Conservation (phyloP, 352 stramenopile genomes). For the Globisporangium cylindrosporum region DNA sequence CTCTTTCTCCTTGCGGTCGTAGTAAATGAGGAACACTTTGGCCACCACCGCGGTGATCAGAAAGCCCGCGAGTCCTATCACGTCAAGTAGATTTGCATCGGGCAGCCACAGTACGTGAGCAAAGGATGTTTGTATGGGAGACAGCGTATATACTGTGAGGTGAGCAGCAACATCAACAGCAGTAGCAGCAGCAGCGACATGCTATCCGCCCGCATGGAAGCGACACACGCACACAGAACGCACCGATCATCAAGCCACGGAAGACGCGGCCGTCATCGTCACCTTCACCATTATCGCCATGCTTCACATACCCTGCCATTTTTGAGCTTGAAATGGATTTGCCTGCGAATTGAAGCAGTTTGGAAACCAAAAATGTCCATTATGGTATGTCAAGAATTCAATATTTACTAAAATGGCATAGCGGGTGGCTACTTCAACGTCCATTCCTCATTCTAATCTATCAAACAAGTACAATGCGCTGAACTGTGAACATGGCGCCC, state of each 20-base stretch:
- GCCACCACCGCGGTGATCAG: constrained; percentile 10
- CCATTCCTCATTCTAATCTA: neutral
- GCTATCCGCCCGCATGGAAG: neutral
- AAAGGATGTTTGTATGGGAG: neutral
- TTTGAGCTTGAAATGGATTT: neutral
- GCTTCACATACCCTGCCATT: neutral
- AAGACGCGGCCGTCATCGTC: neutral
- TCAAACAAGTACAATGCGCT: neutral
- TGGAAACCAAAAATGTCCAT: neutral
- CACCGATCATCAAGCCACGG: constrained; percentile 3
- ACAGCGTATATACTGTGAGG: no score
- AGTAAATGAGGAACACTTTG: constrained; percentile 12
- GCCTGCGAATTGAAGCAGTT: neutral
- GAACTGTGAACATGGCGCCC: neutral
- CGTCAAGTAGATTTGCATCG: neutral
- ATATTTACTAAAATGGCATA: neutral
- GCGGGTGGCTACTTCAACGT: neutral
- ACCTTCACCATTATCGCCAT: neutral
- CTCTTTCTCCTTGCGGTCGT: constrained; percentile 13
- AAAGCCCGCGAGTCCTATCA: constrained; percentile 5
- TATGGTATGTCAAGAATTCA: neutral
- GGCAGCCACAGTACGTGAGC: neutral
- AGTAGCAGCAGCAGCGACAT: neutral
- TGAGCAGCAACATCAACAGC: neutral
- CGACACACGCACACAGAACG: neutral